Evolutionary conservation across 345 rosid species (phyloP).

Genomic region (Moricandia moricandioides): DNA sequence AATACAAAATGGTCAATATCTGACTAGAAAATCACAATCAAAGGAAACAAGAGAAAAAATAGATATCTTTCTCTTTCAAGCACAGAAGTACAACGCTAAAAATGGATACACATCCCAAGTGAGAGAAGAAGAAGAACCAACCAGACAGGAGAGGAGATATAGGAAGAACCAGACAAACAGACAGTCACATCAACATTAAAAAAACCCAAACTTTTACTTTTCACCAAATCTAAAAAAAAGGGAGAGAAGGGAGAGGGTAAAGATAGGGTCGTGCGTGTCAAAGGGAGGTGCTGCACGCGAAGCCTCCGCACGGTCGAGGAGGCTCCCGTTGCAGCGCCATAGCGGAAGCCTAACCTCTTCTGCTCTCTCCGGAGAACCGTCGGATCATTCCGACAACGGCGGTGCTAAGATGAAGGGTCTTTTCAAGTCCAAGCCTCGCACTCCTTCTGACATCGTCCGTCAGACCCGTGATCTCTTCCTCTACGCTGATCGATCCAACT

Average conservation of each 20-base stretch:
- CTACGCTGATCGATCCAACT: conserved; percentile 41
- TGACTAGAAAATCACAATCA: neutral
- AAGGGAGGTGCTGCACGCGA: conserved; percentile 40
- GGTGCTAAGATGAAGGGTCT: conserved; percentile 64
- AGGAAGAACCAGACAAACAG: neutral
- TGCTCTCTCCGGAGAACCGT: conserved; percentile 24
- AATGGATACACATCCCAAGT: conserved; percentile 18
- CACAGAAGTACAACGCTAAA: neutral
- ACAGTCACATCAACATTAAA: neutral
- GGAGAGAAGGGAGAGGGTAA: conserved; percentile 2
- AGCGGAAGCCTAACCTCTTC: conserved; percentile 18
- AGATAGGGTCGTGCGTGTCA: conserved; percentile 47
- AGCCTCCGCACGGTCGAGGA: conserved; percentile 41
- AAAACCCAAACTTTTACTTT: neutral
- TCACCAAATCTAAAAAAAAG: neutral
- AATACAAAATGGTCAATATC: neutral
- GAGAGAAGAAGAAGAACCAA: neutral
- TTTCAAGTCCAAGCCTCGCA: conserved; percentile 86
- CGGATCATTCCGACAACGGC: conserved; percentile 35
- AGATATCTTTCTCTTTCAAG: neutral
- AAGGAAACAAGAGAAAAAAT: neutral
- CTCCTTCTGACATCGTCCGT: conserved; percentile 76
- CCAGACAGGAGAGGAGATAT: conserved; percentile 32
- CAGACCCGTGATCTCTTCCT: conserved; percentile 88
- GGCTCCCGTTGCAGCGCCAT: conserved; percentile 40